Conservation (phyloP, 768 basidiomycete genomes). For the Amanita fuliginea region DNA sequence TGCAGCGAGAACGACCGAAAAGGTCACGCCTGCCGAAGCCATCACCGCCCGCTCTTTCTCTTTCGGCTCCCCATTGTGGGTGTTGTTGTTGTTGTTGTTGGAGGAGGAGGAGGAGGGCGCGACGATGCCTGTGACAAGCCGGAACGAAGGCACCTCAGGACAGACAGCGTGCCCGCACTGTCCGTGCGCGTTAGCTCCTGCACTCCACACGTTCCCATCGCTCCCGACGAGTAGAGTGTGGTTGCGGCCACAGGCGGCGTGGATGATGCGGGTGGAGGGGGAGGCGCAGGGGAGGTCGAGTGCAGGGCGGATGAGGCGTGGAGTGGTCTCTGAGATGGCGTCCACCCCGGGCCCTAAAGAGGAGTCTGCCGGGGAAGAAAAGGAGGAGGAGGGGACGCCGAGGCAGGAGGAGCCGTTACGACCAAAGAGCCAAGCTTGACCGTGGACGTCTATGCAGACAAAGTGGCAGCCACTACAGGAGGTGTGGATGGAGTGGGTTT, state of each 20-base stretch:
- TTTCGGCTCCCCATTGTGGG: slow-evolving; percentile 38
- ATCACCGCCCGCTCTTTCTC: slow-evolving; percentile 41
- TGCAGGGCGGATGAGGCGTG: slow-evolving; percentile 44
- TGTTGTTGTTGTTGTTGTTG: slow-evolving; percentile 10
- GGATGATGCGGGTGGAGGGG: slow-evolving; percentile 51
- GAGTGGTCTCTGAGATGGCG: slow-evolving; percentile 65
- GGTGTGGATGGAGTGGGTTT: slow-evolving; percentile 59
- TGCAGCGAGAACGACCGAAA: slow-evolving; percentile 74
- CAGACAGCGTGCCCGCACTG: slow-evolving; percentile 70
- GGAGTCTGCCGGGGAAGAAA: slow-evolving; percentile 14
- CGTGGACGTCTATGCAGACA: slow-evolving; percentile 61
- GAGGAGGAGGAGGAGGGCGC: slow-evolving; percentile 10
- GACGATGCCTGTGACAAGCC: slow-evolving; percentile 41
- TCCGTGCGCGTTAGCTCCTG: slow-evolving; percentile 71
- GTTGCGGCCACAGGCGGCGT: slow-evolving; percentile 74
- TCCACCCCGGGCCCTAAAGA: slow-evolving; percentile 21
- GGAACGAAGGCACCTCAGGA: slow-evolving; percentile 60
- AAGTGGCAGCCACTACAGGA: slow-evolving; percentile 71
- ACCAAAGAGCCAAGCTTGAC: slow-evolving; percentile 85
- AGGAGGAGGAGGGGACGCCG: slow-evolving; percentile 27
- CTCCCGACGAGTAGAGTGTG: slow-evolving; percentile 79
- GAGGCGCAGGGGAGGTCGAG: slow-evolving; percentile 45
- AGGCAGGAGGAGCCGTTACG: slow-evolving; percentile 64
- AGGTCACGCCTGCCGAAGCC: slow-evolving; percentile 74
- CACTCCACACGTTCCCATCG: slow-evolving; percentile 75